Evolutionary conservation across 805 yeast species (phyloP), one percentile per base, ranked within the genome.

Genomic region (Saturnispora diversa): DNA sequence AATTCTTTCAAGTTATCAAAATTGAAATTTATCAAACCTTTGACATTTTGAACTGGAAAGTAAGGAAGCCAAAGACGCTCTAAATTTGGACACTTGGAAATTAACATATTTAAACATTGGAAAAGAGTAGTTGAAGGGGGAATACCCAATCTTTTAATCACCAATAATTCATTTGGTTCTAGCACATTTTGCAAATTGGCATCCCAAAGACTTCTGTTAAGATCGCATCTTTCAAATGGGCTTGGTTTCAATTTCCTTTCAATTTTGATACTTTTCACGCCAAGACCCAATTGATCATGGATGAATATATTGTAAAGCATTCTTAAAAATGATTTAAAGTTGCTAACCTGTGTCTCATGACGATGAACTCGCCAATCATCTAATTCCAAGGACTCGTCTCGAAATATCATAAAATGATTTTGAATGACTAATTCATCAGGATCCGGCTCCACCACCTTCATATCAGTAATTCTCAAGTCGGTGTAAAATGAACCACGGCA

Each of bases 291-390:
- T 1, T 27, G 32, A 2, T 44, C 44, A 28, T 44, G 26, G 10
- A 31, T 33, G n/a, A 56, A 26, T 11, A 52, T 20, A 2, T 50
- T 40, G 28, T 54, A 52, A 4, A 50, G 34, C 33, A 56, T 31
- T 2, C 34, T 30, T 20, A 56, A 30, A 4, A 55, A 39, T 8
- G 42, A 42, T 33, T 44, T 48, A 1, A 50, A 30, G 4, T 42
- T 24, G 4, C 19, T 28, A 5, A 46, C 25, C n/a, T 32, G 27
- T 2, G 48, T 27, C 10, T 38, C 35, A 13, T 44, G 34, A 7
- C 37, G 24, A 17, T 39, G 31, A 15, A 44, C 40, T 42, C 43
- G 42, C 47, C 46, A 39, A 31, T 38, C 38, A 19, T 42, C 40
- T 6, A 22, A 24, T 22, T 46, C 46, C 17, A 46, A 31, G 4